Evolutionary conservation across 768 basidiomycete species (phyloP).

Genomic region (Boletellus ananas): DNA sequence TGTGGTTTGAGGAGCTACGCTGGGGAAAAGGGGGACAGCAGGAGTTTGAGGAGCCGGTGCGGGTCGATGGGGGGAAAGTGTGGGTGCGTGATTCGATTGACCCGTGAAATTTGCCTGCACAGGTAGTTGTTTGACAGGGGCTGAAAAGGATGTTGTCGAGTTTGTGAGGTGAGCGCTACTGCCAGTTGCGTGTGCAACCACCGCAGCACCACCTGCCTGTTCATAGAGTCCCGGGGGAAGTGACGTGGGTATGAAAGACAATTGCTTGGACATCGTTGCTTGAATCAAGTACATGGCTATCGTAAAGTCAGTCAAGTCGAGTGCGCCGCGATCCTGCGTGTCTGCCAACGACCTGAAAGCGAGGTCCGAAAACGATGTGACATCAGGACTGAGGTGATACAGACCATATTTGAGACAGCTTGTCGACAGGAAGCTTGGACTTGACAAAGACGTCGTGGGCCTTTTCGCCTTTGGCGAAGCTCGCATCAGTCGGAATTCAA

Average conservation of each 20-base stretch:
- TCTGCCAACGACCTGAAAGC: slow-evolving; percentile 83
- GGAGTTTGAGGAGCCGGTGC: slow-evolving; percentile 17
- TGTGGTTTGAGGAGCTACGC: slow-evolving; percentile 23
- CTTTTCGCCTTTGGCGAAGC: slow-evolving; percentile 60
- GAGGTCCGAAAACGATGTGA: not conserved
- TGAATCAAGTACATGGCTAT: slow-evolving; percentile 97
- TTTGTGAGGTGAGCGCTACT: slow-evolving; percentile 58
- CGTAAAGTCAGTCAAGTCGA: slow-evolving; percentile 89
- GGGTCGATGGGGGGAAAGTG: slow-evolving; percentile 22
- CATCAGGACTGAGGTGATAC: slow-evolving; percentile 18
- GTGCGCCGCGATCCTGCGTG: slow-evolving; percentile 82
- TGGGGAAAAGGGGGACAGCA: slow-evolving; percentile 27
- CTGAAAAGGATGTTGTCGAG: slow-evolving; percentile 40
- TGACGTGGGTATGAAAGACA: slow-evolving; percentile 64
- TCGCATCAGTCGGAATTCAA: not conserved
- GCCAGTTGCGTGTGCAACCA: slow-evolving; percentile 55
- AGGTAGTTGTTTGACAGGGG: slow-evolving; percentile 61
- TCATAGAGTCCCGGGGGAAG: slow-evolving; percentile 87
- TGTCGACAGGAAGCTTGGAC: slow-evolving; percentile 82
- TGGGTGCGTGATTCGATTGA: slow-evolving; percentile 27
- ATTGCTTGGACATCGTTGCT: slow-evolving; percentile 77
- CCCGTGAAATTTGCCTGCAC: slow-evolving; percentile 51
- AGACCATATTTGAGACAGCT: slow-evolving; percentile 90
- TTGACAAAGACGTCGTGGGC: slow-evolving; percentile 89
- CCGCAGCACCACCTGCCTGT: slow-evolving; percentile 54